Evolutionary conservation across 371 early-diverging fungal genomes (phyloP), one percentile per base, ranked within the genome.

Genomic region (Zychaea mexicana): DNA sequence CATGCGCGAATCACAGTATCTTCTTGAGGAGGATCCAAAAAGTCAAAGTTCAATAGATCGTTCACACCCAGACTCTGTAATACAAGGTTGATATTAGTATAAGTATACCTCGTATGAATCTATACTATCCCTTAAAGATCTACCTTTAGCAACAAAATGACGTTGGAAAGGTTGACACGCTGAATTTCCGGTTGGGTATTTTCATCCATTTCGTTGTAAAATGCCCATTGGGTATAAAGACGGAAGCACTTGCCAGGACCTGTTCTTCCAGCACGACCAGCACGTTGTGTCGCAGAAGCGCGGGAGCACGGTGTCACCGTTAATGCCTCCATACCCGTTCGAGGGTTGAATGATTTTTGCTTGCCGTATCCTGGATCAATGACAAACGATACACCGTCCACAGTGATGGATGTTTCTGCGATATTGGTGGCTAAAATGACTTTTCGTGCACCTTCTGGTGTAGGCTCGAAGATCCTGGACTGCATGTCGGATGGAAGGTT

Each of bases 361-460:
- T 99, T 99, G 57, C 85, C 85, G 76, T 99, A 96, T 2, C 99
- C 99, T 7, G 97, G 90, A 69, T 92, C 94, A 63, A 93, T 91
- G 39, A 93, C 94, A 78, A 77, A 92, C 3, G 87, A 69, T 19
- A 92, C 84, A 59, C 96, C 95, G 70, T 97, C 96, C 57, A 99
- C 99, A 1, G 99, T 99, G 64, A 99, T 92, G 3, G 98, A 97
- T 0, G 99, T 99, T 74, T 99, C 99, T 22, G 99, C 99, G 80
- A 99, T 99, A 76, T 99, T 99, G 24, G 99, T 99, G 7, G 99
- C 95, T 28, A 99, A 76, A 52, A 99, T 97, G n/a, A 99, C 86
- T 71, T 99, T 98, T 49, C 98, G 86, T 0, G 95, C 94, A 1
- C 93, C 95, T 38, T 91, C 90, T 8, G 99, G 98, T 2, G 98